phyloP scores from a whole-genome alignment of 176 grass and related monocot genomes.

The Oryza nivara region DNA sequence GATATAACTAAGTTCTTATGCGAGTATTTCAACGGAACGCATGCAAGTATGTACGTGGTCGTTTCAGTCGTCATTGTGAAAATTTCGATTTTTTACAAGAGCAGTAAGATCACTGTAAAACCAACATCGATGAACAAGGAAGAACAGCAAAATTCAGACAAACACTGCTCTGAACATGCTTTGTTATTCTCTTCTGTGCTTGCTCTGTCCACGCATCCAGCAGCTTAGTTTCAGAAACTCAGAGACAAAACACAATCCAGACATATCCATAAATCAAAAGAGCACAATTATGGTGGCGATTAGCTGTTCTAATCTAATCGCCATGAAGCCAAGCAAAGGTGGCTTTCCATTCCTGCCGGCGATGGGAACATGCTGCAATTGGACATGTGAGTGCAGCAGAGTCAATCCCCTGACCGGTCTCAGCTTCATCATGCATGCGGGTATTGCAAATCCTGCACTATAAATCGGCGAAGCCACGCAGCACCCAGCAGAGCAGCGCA shows the following conservation, averaged over 20 bases:
- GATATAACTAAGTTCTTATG: too few relatives aligned
- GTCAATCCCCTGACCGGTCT: neutral
- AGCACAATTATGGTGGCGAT: neutral
- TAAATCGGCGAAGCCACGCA: neutral
- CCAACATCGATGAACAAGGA: neutral
- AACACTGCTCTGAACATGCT: too few relatives aligned
- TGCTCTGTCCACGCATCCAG: neutral
- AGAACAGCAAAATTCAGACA: neutral
- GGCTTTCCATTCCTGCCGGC: constrained; percentile 16
- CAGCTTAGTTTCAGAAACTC: neutral
- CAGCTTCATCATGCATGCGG: too few relatives aligned
- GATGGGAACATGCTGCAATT: constrained; percentile 21
- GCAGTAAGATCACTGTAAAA: too few relatives aligned
- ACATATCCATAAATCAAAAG: neutral
- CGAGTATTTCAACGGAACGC: too few relatives aligned
- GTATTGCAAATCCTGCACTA: neutral
- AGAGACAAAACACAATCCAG: neutral
- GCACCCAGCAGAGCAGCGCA: constrained; percentile 4
- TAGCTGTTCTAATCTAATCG: neutral
- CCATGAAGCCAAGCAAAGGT: constrained; percentile 1
- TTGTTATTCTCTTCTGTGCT: too few relatives aligned
- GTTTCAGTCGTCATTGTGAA: neutral
- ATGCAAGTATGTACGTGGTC: neutral
- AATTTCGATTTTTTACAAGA: too few relatives aligned
- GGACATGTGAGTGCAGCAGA: neutral